A percentile compares a stretch with the other conserved stretches of the same genome.
phyloP scores from a whole-genome alignment of 495 filamentous ascomycete species.

The Aspergillus leporis region DNA sequence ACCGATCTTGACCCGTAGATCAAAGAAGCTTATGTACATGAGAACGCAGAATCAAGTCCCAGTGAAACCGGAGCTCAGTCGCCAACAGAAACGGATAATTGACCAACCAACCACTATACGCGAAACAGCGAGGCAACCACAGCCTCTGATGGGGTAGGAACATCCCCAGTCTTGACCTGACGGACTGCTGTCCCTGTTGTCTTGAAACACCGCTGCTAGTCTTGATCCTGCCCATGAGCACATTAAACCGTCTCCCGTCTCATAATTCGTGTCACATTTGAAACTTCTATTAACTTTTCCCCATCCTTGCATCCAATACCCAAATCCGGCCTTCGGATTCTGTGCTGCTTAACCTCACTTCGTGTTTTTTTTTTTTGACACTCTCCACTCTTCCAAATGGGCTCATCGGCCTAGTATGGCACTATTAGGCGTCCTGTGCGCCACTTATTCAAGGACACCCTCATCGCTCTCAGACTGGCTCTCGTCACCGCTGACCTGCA shows the following conservation, averaged over 20 bases:
- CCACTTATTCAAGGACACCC: conserved; percentile 50
- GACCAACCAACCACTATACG: conserved; percentile 15
- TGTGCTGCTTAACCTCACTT: not conserved
- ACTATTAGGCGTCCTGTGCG: conserved; percentile 19
- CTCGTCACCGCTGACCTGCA: conserved; percentile 95
- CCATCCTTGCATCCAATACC: conserved; percentile 26
- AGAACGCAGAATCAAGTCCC: conserved; percentile 29
- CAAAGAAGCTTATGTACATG: conserved; percentile 47
- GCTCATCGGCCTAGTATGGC: conserved; percentile 1
- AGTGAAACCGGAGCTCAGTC: conserved; percentile 12
- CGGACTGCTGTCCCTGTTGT: conserved; percentile 12
- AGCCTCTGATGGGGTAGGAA: conserved; percentile 19
- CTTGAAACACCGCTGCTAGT: conserved; percentile 30
- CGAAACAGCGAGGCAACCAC: conserved; percentile 20
- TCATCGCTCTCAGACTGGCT: conserved; percentile 92
- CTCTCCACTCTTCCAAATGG: conserved; percentile 4
- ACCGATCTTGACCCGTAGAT: conserved; percentile 35
- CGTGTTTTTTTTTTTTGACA: conserved; percentile 4
- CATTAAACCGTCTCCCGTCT: conserved; percentile 39
- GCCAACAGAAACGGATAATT: conserved; percentile 11
- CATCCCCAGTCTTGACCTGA: conserved; percentile 16
- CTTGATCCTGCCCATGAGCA: conserved; percentile 33
- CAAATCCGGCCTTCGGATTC: not conserved
- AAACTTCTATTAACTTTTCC: conserved; percentile 40
- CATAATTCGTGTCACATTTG: conserved; percentile 43